These are phyloP conservation scores for Plasmodium knowlesi DNA, from an alignment of 169 alveolate genomes.

Conservation along the genomic window DNA sequence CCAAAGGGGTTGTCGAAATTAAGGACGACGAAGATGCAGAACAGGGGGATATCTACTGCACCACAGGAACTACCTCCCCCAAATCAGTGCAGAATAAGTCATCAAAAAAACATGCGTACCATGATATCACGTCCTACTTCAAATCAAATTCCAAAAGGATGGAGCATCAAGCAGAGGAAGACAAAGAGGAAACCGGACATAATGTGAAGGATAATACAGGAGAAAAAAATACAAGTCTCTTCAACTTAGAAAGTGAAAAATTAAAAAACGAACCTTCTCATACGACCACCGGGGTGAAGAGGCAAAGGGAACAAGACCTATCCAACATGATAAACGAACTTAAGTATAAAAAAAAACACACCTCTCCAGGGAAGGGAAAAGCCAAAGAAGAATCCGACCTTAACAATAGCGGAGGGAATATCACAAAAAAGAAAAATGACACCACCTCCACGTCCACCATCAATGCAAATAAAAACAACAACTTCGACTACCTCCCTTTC, in stretches of 20 bases:
- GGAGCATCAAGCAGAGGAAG: neutral
- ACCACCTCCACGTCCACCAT: neutral
- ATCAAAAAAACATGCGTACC: neutral
- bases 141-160: constrained; percentile 13
- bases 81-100: neutral
- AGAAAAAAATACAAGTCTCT: constrained; percentile 14
- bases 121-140: constrained; percentile 58
- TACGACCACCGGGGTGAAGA: constrained; percentile 3
- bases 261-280: neutral
- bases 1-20: neutral
- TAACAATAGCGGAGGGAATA: neutral
- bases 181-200: neutral
- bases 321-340: neutral
- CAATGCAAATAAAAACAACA: neutral
- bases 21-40: constrained; percentile 8
- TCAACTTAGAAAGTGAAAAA: neutral
- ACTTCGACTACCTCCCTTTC: constrained; percentile 58
- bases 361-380: constrained; percentile 18
- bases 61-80: neutral
- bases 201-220: neutral
- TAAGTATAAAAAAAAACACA: constrained; percentile 4
- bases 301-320: constrained; percentile 29
- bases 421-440: neutral
- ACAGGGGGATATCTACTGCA: neutral
- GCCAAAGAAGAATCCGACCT: neutral